phyloP scores from a whole-genome alignment of 768 basidiomycete species.

The Myochromella boudieri region DNA sequence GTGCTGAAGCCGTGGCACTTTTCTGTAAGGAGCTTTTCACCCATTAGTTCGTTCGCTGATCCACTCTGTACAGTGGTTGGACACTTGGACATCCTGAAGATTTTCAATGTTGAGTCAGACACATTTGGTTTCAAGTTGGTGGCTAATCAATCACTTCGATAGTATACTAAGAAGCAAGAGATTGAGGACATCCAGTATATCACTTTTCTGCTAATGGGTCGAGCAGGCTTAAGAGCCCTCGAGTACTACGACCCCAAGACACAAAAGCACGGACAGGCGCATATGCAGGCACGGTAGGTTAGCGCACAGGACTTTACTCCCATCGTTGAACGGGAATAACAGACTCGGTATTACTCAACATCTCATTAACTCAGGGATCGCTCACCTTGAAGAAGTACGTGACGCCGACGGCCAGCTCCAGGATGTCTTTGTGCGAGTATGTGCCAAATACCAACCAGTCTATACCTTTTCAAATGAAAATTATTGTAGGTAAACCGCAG shows the following conservation, averaged over 20 bases:
- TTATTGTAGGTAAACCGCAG: slow-evolving; percentile 64
- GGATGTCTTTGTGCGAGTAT: slow-evolving; percentile 68
- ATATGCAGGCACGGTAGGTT: slow-evolving; percentile 84
- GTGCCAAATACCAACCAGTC: slow-evolving; percentile 18
- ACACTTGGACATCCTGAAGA: slow-evolving; percentile 72
- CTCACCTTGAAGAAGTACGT: slow-evolving; percentile 66
- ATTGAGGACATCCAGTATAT: slow-evolving; percentile 79
- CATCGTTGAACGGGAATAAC: not conserved
- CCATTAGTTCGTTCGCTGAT: not conserved
- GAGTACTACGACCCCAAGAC: slow-evolving; percentile 83
- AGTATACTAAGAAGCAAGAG: slow-evolving; percentile 70
- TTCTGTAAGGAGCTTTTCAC: slow-evolving; percentile 52
- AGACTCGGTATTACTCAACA: slow-evolving; percentile 84
- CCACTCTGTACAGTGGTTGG: slow-evolving; percentile 52
- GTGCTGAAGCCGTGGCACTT: slow-evolving; percentile 86
- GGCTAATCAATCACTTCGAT: slow-evolving; percentile 1
- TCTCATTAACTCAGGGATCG: slow-evolving; percentile 70
- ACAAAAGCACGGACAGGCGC: slow-evolving; percentile 84
- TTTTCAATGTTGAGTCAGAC: slow-evolving; percentile 64
- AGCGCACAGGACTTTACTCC: not conserved
- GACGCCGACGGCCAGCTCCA: slow-evolving; percentile 56
- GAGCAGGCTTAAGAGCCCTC: slow-evolving; percentile 74
- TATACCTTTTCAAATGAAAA: not conserved
- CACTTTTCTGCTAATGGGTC: slow-evolving; percentile 85
- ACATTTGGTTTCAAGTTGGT: not conserved